phyloP scores from a whole-genome alignment of 2,329 filamentous ascomycete genomes.

The Penicillium hordei region DNA sequence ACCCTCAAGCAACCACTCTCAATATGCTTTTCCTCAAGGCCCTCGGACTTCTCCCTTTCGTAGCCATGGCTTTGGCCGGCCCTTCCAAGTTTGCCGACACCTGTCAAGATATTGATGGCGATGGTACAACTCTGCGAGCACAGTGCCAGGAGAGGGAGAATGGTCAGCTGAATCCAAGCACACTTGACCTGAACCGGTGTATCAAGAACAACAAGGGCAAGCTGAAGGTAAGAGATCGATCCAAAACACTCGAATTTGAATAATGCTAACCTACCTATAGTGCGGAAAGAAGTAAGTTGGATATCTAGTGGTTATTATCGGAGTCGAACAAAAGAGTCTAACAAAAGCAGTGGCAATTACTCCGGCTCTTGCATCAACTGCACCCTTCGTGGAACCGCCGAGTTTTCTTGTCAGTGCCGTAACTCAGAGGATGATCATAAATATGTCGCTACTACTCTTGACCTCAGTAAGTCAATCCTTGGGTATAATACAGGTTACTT shows the following conservation, averaged over 20 bases:
- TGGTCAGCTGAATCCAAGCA: conserved; percentile 9
- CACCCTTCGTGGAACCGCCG: conserved; percentile 15
- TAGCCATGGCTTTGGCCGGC: conserved; percentile 13
- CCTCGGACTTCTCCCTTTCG: conserved; percentile 16
- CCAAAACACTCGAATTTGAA: neutral
- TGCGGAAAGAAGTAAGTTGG: conserved; percentile 20
- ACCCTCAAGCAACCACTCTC: neutral
- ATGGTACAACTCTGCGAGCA: conserved; percentile 11
- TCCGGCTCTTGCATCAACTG: conserved; percentile 20
- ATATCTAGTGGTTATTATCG: neutral
- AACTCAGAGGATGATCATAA: no score
- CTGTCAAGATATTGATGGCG: conserved; percentile 17
- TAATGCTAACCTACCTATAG: neutral
- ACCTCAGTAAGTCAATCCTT: no score
- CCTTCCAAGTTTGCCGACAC: conserved; percentile 21
- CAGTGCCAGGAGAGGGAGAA: conserved; percentile 17
- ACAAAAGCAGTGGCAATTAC: conserved; percentile 16
- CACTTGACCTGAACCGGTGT: conserved; percentile 21
- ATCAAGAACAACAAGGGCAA: conserved; percentile 20
- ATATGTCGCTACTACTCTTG: no score
- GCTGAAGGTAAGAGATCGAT: conserved; percentile 9
- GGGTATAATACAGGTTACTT: no score
- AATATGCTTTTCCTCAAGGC: no score
- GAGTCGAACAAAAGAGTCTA: neutral
- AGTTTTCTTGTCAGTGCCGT: neutral